phyloP scores from a whole-genome alignment of 106 monocot genomes.

The Chionographis japonica region DNA sequence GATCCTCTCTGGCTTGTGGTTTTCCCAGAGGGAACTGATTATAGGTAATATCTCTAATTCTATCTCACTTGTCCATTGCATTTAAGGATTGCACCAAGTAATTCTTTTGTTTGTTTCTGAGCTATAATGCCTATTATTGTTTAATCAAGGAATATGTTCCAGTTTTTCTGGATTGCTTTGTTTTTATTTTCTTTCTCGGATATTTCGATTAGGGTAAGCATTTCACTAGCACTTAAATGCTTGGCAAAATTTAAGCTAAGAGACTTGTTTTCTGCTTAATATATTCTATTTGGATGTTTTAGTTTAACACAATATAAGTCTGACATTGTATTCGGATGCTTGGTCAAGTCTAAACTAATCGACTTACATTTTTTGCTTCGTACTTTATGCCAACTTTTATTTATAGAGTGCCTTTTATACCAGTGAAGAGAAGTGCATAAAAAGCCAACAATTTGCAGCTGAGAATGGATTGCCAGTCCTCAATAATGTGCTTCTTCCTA shows the following conservation, averaged over 20 bases:
- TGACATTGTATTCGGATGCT: no score
- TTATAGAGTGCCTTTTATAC: slow-evolving; percentile 9
- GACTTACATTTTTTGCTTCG: not conserved
- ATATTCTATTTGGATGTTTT: no score
- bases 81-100: not conserved
- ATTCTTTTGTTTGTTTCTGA: not conserved
- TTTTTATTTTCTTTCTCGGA: not conserved
- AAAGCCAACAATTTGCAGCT: slow-evolving; percentile 73
- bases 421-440: slow-evolving; percentile 85
- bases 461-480: slow-evolving; percentile 84
- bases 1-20: slow-evolving; percentile 94
- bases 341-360: not conserved
- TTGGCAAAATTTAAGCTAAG: no score
- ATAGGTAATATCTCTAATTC: slow-evolving; percentile 52
- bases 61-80: not conserved
- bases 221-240: no score
- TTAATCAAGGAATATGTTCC: not conserved
- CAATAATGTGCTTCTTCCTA: slow-evolving; percentile 85
- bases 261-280: no score
- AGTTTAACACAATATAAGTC: no score
- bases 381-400: not conserved
- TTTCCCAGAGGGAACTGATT: slow-evolving; percentile 98
- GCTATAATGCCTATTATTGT: not conserved
- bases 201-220: no score
- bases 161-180: slow-evolving; percentile 5